Base-by-base conservation (phyloP, 164 flowering plant genomes). In the Taxillus chinensis region DNA sequence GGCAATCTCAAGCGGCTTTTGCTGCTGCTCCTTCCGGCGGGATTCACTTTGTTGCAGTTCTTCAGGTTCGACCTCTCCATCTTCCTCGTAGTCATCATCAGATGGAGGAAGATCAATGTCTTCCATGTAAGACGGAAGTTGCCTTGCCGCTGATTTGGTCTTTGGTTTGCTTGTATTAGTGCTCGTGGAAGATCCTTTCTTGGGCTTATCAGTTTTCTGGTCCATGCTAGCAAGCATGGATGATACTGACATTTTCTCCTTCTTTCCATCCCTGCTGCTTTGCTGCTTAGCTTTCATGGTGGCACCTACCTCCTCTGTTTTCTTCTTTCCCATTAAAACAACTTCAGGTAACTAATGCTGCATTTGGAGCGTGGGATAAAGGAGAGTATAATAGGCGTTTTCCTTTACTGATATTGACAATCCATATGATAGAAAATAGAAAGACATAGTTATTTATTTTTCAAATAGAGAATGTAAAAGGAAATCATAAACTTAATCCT, bases 161-260 rank as follows among this genome's bases (percentile, higher is more conserved):
- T 81, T 75, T 40, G 80, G 71, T 53, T 80, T 79, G 54, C 63
- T 68, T 41, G 79, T 15, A 5, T 65, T 38, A 17, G 59, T 49
- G 49, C 56, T 52, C 8, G 42, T 7, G 7, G 85, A 74, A 39
- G 83, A 68, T 16, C 70, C 71, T 68, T 79, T 79, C 66, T 76
- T 82, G 5, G 89, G 69, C 52, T 82, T 86, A 13, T 84, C 90
- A 41, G 86, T 69, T 67, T 80, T 87, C 62, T 80, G 78, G 53
- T 85, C 92, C 96, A 89, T 89, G 79, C 71, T 84, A 7, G 91
- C 89, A 67, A 87, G 84, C 87, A 90, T 77, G 9, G 83, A 89
- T 13, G 87, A 78, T 43, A 87, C 88, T 0, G 95, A 87, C 2
- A 82, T 9, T 68, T 82, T 82, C 66, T 82, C 83, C 63, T 78